Conservation (phyloP, 805 yeast genomes). For the Metschnikowia gruessii region DNA sequence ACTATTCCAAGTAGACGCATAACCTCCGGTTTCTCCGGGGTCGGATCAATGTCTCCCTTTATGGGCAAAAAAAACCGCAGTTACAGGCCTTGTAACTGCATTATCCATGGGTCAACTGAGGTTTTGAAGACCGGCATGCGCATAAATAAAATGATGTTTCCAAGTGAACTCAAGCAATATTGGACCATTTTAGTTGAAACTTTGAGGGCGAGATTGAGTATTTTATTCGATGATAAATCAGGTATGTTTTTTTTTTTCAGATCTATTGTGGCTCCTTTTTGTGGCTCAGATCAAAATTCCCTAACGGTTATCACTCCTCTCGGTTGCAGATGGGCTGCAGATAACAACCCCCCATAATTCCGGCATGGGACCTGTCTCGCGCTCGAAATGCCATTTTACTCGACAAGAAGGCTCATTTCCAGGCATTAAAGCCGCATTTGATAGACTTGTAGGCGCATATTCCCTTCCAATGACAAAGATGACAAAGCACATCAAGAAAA, state of each 20-base stretch:
- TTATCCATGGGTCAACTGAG: conserved; percentile 7
- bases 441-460: conserved; percentile 20
- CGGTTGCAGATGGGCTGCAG: neutral
- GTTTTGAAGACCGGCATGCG: neutral
- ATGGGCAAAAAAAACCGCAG: conserved; percentile 8
- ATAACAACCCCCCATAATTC: neutral
- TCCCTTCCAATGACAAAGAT: neutral
- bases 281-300: neutral
- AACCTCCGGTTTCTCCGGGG: neutral
- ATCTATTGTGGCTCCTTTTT: neutral
- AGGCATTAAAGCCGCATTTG: conserved; percentile 16
- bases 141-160: neutral
- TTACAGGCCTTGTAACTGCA: conserved; percentile 11
- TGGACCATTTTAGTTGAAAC: neutral
- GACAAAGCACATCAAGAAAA: neutral
- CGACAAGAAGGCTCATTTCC: neutral
- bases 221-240: neutral
- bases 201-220: neutral
- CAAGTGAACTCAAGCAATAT: neutral
- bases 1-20: neutral
- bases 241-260: neutral
- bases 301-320: neutral
- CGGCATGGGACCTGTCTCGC: neutral
- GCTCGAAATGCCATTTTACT: neutral
- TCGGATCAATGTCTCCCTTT: conserved; percentile 1